Evolutionary conservation across 257 asterid species (phyloP).

Genomic region (Sherardia arvensis): DNA sequence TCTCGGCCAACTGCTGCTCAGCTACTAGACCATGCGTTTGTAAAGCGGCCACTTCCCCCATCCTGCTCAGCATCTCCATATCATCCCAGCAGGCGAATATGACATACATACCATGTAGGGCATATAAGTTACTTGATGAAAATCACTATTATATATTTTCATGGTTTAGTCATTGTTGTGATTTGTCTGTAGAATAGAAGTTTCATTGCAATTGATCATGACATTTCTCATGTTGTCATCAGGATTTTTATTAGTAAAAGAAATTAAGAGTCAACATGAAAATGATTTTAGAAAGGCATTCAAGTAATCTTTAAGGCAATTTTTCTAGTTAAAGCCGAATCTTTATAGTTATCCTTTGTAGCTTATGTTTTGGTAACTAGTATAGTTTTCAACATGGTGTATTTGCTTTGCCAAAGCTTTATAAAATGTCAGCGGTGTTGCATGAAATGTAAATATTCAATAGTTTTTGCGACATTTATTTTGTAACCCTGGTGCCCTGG

Average conservation of each 20-base stretch:
- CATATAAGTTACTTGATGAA: not conserved
- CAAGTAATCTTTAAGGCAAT: not conserved
- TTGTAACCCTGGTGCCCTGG: not conserved
- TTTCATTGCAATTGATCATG: not conserved
- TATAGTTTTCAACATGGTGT: not conserved
- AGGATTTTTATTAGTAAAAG: not conserved
- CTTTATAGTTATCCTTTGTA: not conserved
- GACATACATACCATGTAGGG: conserved; percentile 16
- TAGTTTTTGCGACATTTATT: not conserved
- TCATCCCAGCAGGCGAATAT: conserved; percentile 30
- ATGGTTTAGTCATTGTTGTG: not conserved
- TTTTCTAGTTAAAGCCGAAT: not conserved
- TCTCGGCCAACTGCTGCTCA: conserved; percentile 65
- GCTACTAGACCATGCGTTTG: conserved; percentile 82
- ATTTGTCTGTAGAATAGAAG: not conserved
- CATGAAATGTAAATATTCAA: not conserved
- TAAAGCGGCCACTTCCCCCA: conserved; percentile 50
- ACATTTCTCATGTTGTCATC: not conserved
- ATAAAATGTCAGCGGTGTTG: not conserved
- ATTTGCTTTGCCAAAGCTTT: not conserved
- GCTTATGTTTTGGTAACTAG: not conserved
- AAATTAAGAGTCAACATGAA: not conserved
- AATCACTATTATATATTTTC: not conserved
- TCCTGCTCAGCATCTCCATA: conserved; percentile 51
- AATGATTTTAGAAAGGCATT: not conserved